These are phyloP conservation scores for Aspergillus asperescens DNA, from an alignment of 495 filamentous ascomycete species.

Conservation along the genomic window DNA sequence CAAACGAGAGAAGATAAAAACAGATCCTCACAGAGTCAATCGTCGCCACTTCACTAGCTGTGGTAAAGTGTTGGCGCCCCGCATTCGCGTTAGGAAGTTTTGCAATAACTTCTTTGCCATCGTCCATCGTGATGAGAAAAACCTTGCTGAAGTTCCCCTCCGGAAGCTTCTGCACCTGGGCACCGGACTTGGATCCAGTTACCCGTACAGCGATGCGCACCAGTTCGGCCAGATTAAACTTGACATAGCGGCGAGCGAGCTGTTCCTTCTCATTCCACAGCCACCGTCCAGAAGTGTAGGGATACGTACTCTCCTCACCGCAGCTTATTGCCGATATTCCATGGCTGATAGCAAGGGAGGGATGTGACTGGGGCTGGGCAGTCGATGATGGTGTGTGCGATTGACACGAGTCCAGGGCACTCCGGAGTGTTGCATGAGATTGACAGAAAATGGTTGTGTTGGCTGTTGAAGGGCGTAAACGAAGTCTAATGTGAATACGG, in stretches of 20 bases:
- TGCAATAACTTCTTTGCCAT: constrained; percentile 19
- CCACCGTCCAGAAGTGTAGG: constrained; percentile 16
- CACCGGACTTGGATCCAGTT: constrained; percentile 9
- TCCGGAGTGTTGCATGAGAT: no score
- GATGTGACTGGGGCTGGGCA: no score
- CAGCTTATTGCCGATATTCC: no score
- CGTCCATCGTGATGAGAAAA: constrained; percentile 18
- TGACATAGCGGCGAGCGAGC: constrained; percentile 7
- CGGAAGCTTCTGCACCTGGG: constrained; percentile 16
- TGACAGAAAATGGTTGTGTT: no score
- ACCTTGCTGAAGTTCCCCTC: constrained; percentile 23
- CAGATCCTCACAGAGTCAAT: constrained; percentile 17
- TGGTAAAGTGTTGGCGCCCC: constrained; percentile 13
- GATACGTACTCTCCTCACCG: no score
- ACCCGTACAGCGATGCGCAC: constrained; percentile 11
- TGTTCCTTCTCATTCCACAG: constrained; percentile 17
- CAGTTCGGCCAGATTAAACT: constrained; percentile 22
- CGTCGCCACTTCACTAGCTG: constrained; percentile 30
- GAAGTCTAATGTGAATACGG: no score
- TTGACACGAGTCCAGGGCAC: no score
- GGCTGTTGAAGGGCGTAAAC: no score
- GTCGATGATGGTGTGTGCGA: no score
- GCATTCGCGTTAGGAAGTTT: constrained; percentile 18
- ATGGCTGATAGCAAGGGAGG: no score
- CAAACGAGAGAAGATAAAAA: neutral